These are phyloP conservation scores for Epichloe brachyelytri DNA, from an alignment of 2,329 filamentous ascomycete species.

Conservation along the genomic window DNA sequence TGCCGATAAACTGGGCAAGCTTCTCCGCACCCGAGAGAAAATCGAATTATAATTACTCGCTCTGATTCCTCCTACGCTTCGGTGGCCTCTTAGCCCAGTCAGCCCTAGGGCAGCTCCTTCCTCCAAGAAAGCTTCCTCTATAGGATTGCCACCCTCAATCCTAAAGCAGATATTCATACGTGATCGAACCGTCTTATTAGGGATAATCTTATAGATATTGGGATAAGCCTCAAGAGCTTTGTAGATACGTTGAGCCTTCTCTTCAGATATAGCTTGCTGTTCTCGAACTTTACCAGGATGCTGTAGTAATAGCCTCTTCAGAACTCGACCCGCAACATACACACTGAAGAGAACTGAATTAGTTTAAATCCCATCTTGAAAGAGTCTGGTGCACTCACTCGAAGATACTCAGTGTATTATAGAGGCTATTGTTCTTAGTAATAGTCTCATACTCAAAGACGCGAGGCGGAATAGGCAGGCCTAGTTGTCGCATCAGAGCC, in stretches of 20 bases:
- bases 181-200: no score
- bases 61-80: constrained; percentile 40
- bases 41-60: constrained; percentile 1
- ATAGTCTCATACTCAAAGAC: constrained; percentile 75
- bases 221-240: constrained; percentile 60
- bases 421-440: constrained; percentile 86
- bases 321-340: constrained; percentile 79
- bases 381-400: constrained; percentile 35
- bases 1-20: neutral
- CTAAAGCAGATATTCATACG: no score
- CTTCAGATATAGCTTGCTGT: constrained; percentile 58
- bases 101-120: no score
- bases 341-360: constrained; percentile 39
- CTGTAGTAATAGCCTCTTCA: constrained; percentile 56
- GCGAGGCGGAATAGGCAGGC: constrained; percentile 64
- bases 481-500: constrained; percentile 57
- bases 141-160: no score
- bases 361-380: neutral
- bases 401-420: constrained; percentile 93
- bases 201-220: constrained; percentile 52
- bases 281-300: constrained; percentile 59
- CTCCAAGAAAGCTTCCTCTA: no score
- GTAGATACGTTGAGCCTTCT: constrained; percentile 72
- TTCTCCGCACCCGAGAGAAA: neutral
- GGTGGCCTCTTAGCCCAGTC: no score